Conservation (phyloP, 2,329 filamentous ascomycete species). For the Trichoderma gracile region DNA sequence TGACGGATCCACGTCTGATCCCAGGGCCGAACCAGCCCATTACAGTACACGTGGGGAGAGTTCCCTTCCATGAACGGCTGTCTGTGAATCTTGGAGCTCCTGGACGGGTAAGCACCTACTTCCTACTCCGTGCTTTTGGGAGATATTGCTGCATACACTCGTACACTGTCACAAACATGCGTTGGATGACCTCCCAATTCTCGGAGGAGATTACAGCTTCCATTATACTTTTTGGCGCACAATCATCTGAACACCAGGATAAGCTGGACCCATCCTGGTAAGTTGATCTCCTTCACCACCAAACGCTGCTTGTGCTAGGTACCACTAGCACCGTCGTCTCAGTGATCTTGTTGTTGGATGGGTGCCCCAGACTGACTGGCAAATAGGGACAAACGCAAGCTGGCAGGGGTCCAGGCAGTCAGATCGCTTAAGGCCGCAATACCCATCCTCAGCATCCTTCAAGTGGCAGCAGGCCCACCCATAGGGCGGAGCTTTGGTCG, state of each 20-base stretch:
- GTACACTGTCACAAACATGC: too few relatives aligned
- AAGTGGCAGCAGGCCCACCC: conserved; percentile 18
- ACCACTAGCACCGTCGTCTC: too few relatives aligned
- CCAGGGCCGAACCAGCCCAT: neutral
- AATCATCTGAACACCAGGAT: neutral
- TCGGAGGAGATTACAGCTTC: neutral
- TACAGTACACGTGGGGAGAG: neutral
- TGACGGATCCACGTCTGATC: conserved; percentile 1
- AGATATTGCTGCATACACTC: neutral
- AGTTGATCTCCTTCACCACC: neutral
- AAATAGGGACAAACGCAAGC: conserved; percentile 5
- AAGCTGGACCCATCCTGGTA: neutral
- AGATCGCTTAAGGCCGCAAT: conserved; percentile 19
- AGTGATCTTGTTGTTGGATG: neutral
- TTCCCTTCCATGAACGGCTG: too few relatives aligned
- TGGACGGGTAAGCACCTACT: conserved; percentile 14
- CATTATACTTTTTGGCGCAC: neutral
- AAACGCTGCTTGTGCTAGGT: too few relatives aligned
- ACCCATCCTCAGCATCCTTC: conserved; percentile 11
- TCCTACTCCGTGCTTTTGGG: neutral
- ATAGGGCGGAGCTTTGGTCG: conserved; percentile 23
- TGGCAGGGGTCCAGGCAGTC: conserved; percentile 2
- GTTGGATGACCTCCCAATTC: neutral
- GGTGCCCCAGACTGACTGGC: conserved; percentile 6
- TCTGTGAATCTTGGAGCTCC: neutral